These are phyloP conservation scores for Salicornia ramosissima DNA, from an alignment of 148 eudicot genomes.

Conservation along the genomic window DNA sequence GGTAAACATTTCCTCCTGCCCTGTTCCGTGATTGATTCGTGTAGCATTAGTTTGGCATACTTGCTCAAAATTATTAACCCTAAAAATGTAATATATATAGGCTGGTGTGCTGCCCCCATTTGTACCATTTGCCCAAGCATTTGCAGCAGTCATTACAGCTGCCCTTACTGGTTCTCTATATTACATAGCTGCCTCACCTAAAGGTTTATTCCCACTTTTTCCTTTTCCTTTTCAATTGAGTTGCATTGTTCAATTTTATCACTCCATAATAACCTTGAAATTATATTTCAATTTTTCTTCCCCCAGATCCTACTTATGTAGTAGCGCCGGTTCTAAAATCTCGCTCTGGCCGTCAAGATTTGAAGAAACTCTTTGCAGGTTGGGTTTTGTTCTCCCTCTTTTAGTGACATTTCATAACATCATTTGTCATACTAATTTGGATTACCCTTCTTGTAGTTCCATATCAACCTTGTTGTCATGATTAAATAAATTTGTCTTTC, in stretches of 20 bases:
- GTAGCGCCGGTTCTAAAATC: constrained; percentile 84
- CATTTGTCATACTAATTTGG: background rate
- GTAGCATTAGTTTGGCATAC: background rate
- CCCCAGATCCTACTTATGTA: constrained; percentile 89
- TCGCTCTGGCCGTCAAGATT: constrained; percentile 64
- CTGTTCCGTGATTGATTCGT: background rate
- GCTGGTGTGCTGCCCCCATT: constrained; percentile 89
- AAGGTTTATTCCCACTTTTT: constrained; percentile 43
- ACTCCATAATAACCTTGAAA: background rate
- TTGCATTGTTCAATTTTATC: background rate
- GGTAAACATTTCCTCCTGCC: constrained; percentile 34
- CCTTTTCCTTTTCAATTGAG: background rate
- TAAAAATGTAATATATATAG: constrained; percentile 29
- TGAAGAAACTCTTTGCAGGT: constrained; percentile 95
- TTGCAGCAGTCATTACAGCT: constrained; percentile 96
- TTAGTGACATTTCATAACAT: too few relatives aligned
- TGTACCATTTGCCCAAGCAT: constrained; percentile 98
- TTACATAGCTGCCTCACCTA: constrained; percentile 90
- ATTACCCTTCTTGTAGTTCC: too few relatives aligned
- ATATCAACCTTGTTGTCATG: too few relatives aligned
- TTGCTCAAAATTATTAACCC: constrained; percentile 8
- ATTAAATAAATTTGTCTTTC: background rate
- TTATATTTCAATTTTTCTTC: background rate
- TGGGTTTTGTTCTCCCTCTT: background rate
- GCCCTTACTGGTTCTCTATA: constrained; percentile 92